Evolutionary conservation across 2,329 filamentous ascomycete genomes (phyloP), one percentile per base, ranked within the genome.

Genomic region (Lecanosticta acicola): DNA sequence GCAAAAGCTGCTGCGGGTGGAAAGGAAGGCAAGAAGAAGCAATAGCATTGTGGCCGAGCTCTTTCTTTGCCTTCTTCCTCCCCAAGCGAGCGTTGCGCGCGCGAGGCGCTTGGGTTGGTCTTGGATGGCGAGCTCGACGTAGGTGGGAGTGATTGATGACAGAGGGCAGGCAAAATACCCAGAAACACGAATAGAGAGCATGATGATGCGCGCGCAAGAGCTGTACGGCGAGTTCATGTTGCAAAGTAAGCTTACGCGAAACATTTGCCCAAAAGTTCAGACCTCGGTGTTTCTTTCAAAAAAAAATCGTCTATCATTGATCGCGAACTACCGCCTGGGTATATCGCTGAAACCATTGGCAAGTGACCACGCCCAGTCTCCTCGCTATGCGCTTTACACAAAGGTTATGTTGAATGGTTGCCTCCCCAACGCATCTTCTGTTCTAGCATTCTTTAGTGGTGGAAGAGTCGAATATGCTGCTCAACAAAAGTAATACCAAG

Each of bases 401-500:
- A 29, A 29, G n/a, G n/a, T n/a, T n/a, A n/a, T 29, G 24, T 29
- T 29, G 24, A 29, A 29, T 29, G 24, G 7, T 29, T 29, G 7
- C 24, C 24, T 29, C 39, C n/a, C 32, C 11, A 13, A 24, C 17
- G 26, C 32, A 29, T 32, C 38, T 20, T 29, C 5, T 14, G 20
- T 3, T 21, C 40, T 13, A n/a, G 20, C 10, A 3, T 8, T 18
- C 17, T 33, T 43, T 84, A 97, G 72, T 97, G 91, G 71, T 96
- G 91, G 83, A 97, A 97, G 55, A 97, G 77, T 59, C 93, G 82
- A 49, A 86, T 84, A 66, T 85, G 88, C 77, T 98, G 93, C 77
- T 98, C 89, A 32, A 97, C 85, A 70, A 97, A 96, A 36, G 85
- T 89, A 61, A 97, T 94, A 45, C 84, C 86, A 54, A 94, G 75